phyloP scores from a whole-genome alignment of 345 rosid species.

The Eucalyptus polyanthemos region DNA sequence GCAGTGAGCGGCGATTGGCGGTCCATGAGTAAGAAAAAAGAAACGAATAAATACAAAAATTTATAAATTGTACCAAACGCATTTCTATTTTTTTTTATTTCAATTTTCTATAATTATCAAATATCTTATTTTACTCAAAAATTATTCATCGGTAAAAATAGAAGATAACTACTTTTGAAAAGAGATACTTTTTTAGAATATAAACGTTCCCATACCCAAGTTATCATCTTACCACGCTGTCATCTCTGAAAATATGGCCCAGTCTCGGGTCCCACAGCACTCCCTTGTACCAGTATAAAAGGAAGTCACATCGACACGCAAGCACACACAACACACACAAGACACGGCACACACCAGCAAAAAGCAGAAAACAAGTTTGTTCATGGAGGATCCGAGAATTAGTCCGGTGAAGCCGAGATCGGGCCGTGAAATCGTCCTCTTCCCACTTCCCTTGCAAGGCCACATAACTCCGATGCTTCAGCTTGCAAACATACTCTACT shows the following conservation, averaged over 20 bases:
- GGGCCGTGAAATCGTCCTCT: conserved; percentile 19
- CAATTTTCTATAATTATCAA: no score
- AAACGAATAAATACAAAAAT: no score
- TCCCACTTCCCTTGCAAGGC: conserved; percentile 48
- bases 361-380: neutral
- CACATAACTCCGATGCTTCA: conserved; percentile 55
- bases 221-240: neutral
- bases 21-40: no score
- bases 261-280: neutral
- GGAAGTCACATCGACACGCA: neutral
- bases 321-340: neutral
- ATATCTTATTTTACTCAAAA: no score
- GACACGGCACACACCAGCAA: neutral
- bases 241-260: neutral
- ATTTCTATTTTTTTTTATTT: no score
- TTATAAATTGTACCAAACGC: no score
- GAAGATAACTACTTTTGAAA: no score
- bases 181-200: rapidly evolving
- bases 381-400: neutral
- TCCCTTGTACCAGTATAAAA: neutral
- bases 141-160: no score
- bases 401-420: neutral
- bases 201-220: no score
- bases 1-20: rapidly evolving
- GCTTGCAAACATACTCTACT: conserved; percentile 36